phyloP scores from a whole-genome alignment of 2,329 filamentous ascomycete genomes.

The Tolypocladium nubicola region DNA sequence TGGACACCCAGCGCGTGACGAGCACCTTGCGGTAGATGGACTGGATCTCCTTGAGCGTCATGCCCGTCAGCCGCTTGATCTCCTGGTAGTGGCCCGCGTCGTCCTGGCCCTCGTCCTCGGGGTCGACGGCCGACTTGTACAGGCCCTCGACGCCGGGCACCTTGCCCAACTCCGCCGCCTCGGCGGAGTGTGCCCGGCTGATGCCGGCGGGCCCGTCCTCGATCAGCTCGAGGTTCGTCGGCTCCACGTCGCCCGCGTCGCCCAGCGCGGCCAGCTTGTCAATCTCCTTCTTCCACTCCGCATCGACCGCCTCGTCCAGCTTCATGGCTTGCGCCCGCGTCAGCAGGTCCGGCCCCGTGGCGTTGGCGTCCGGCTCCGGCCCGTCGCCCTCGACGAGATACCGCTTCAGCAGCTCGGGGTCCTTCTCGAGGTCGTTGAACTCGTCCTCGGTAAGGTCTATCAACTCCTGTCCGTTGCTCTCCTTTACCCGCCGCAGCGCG shows the following conservation, averaged over 20 bases:
- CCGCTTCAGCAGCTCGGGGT: slow-evolving; percentile 27
- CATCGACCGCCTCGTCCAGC: slow-evolving; percentile 25
- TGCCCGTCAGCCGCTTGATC: slow-evolving; percentile 43
- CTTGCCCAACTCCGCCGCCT: slow-evolving; percentile 40
- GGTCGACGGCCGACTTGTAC: slow-evolving; percentile 37
- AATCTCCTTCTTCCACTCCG: slow-evolving; percentile 26
- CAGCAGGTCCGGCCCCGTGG: slow-evolving; percentile 15
- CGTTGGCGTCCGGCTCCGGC: slow-evolving; percentile 13
- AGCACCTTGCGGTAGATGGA: slow-evolving; percentile 59
- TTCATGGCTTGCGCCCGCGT: slow-evolving; percentile 23
- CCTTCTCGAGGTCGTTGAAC: slow-evolving; percentile 27
- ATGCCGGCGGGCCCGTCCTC: slow-evolving; percentile 24
- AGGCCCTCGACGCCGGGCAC: slow-evolving; percentile 41
- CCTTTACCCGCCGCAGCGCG: slow-evolving; percentile 30
- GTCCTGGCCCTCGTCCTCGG: slow-evolving; percentile 39
- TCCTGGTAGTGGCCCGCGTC: slow-evolving; percentile 38
- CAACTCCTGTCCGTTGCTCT: slow-evolving; percentile 28
- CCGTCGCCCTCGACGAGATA: slow-evolving; percentile 23
- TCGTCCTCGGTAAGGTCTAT: slow-evolving; percentile 41
- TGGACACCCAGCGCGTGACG: slow-evolving; percentile 64
- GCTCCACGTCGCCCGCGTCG: slow-evolving; percentile 19
- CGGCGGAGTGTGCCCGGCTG: slow-evolving; percentile 26
- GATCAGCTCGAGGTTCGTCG: slow-evolving; percentile 24
- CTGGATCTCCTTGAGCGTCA: slow-evolving; percentile 41
- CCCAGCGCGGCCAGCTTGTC: slow-evolving; percentile 20